phyloP scores from a whole-genome alignment of 768 basidiomycete genomes.

The Macrolepiota albuminosa region DNA sequence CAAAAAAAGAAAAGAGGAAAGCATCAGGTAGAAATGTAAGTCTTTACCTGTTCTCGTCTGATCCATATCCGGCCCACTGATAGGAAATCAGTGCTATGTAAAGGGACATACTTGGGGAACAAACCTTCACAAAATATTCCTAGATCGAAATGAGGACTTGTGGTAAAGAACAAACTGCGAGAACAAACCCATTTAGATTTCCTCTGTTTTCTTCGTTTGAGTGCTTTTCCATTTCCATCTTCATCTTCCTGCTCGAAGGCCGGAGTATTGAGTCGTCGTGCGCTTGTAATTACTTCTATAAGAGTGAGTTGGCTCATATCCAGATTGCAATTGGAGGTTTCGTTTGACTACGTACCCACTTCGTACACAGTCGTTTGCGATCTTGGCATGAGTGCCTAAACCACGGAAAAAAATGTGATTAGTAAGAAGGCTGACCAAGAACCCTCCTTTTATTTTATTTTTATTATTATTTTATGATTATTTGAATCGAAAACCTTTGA shows the following conservation, averaged over 20 bases:
- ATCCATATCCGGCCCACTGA: background rate
- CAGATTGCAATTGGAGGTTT: background rate
- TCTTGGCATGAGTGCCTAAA: background rate
- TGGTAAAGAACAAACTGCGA: background rate
- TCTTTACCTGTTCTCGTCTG: background rate
- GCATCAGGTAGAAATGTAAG: background rate
- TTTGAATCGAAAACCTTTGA: background rate
- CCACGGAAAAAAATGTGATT: background rate
- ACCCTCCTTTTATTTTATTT: too few relatives aligned
- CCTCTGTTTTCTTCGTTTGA: background rate
- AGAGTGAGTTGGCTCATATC: background rate
- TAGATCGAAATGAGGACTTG: background rate
- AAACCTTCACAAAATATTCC: conserved; percentile 3
- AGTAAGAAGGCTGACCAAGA: too few relatives aligned
- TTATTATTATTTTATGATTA: too few relatives aligned
- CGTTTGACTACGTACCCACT: background rate
- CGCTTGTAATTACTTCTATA: background rate
- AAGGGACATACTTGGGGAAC: background rate
- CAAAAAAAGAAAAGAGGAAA: background rate
- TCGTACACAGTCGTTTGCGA: background rate
- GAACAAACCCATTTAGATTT: background rate
- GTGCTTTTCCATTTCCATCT: background rate
- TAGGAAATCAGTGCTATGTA: background rate
- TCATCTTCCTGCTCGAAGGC: background rate
- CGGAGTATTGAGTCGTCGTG: background rate